Evolutionary conservation across 78 protist genomes (phyloP).

Genomic region (Bigelowiella natans): DNA sequence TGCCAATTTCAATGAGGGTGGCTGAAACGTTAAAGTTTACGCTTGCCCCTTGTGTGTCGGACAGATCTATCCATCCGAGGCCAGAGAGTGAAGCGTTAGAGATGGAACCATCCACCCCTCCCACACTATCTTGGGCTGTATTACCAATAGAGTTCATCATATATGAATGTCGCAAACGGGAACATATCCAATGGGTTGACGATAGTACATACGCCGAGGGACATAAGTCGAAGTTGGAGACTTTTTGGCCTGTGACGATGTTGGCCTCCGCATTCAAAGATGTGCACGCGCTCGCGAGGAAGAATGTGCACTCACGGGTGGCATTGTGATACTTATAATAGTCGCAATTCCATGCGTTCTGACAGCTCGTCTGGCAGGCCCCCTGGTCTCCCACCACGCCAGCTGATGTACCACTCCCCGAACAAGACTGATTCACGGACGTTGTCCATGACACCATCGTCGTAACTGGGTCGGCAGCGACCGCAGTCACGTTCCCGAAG

Average conservation of each 20-base stretch:
- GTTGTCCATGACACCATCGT: neutral
- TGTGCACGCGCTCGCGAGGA: neutral
- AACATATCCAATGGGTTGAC: neutral
- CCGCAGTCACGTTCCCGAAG: neutral
- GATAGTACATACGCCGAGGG: neutral
- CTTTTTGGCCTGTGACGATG: neutral
- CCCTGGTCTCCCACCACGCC: too few species aligned
- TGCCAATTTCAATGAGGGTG: neutral
- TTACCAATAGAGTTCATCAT: neutral
- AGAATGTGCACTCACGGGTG: neutral
- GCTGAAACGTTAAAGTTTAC: neutral
- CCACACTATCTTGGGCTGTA: neutral
- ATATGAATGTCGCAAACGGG: neutral
- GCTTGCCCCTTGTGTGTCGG: neutral
- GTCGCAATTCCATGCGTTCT: neutral
- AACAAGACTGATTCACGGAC: too few species aligned
- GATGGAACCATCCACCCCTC: neutral
- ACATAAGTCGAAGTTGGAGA: neutral
- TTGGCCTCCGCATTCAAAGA: neutral
- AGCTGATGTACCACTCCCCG: too few species aligned
- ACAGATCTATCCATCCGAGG: neutral
- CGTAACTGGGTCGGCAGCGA: neutral
- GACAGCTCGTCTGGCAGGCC: neutral
- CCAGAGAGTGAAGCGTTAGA: neutral
- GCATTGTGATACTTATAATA: neutral